A percentile compares a stretch with the other conserved stretches of the same genome.
Conservation (phyloP, 768 basidiomycete species). For the Termitomyces sp. region DNA sequence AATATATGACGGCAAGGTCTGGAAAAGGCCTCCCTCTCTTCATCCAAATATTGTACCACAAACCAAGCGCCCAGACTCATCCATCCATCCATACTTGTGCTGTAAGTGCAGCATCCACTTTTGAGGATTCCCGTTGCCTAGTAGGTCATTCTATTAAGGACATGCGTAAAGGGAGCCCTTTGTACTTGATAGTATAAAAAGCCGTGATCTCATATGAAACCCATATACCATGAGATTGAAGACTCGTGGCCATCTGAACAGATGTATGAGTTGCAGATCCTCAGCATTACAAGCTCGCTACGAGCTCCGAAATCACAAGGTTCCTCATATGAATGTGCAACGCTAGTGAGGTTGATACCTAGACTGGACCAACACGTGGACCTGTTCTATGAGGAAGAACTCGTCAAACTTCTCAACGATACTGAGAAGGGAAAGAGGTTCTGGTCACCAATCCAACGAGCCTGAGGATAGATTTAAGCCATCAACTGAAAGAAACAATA, state of each 20-base stretch:
- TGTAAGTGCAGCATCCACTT: neutral
- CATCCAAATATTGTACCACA: neutral
- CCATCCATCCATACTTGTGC: neutral
- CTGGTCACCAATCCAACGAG: neutral
- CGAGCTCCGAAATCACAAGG: neutral
- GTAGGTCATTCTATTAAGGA: neutral
- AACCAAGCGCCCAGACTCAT: neutral
- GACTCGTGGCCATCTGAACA: neutral
- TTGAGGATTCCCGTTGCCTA: neutral
- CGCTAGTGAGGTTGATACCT: neutral
- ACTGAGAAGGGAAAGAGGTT: neutral
- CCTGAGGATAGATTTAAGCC: neutral
- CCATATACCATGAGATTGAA: neutral
- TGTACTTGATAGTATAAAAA: neutral
- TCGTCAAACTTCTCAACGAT: neutral
- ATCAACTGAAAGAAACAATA: too few species aligned
- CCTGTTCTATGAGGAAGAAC: neutral
- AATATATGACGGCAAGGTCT: too few species aligned
- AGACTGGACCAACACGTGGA: neutral
- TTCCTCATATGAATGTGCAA: neutral
- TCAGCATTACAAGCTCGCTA: too few species aligned
- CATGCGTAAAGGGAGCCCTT: neutral
- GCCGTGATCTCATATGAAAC: too few species aligned
- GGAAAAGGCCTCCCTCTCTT: neutral
- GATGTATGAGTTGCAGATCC: neutral